These are phyloP conservation scores for Tillandsia leiboldiana DNA, from an alignment of 176 grass and related monocot genomes.

Conservation along the genomic window DNA sequence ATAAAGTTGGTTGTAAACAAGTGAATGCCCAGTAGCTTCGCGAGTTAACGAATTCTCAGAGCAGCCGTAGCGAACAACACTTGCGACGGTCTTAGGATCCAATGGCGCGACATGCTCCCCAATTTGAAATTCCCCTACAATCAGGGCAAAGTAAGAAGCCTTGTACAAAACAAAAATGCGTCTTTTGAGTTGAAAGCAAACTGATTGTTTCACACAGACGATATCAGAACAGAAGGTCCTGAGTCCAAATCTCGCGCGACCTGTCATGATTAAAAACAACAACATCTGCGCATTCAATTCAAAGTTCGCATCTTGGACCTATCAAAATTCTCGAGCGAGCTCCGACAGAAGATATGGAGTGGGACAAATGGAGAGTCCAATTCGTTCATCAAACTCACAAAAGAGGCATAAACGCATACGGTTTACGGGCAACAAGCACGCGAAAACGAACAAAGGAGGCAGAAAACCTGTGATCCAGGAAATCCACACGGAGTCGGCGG, in stretches of 20 bases:
- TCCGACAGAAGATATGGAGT: too few species aligned
- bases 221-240: background rate
- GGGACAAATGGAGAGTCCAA: too few species aligned
- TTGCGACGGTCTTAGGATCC: slow-evolving; percentile 34
- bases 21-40: slow-evolving; percentile 40
- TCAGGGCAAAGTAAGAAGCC: background rate
- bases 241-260: background rate
- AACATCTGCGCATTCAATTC: too few species aligned
- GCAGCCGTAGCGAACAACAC: slow-evolving; percentile 56
- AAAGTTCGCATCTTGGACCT: too few species aligned
- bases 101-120: slow-evolving; percentile 40
- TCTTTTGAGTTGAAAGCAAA: background rate
- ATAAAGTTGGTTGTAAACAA: slow-evolving; percentile 86
- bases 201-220: too few species aligned
- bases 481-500: slow-evolving; percentile 61
- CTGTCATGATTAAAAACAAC: too few species aligned
- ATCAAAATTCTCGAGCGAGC: too few species aligned
- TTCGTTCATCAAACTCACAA: too few species aligned
- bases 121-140: slow-evolving; percentile 59
- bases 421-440: background rate
- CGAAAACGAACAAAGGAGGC: background rate
- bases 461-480: slow-evolving; percentile 76
- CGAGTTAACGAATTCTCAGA: slow-evolving; percentile 27
- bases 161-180: background rate
- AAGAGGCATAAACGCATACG: background rate